Evolutionary conservation across 2,329 filamentous ascomycete genomes (phyloP).

Genomic region (Phyllosticta citribraziliensis): DNA sequence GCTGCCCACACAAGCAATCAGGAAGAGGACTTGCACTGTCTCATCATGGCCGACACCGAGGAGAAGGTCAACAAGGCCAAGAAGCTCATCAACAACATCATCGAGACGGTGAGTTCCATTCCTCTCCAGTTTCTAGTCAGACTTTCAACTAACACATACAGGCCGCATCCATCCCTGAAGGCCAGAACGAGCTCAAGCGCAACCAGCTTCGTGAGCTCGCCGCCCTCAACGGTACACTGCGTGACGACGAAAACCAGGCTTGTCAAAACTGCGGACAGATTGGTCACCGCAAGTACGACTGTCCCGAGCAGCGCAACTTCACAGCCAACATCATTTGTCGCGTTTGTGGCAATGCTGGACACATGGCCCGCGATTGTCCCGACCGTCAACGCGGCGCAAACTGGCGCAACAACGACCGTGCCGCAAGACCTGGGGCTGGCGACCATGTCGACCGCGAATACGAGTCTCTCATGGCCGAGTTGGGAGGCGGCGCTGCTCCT

Average conservation of each 20-base stretch:
- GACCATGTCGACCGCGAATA: conserved; percentile 90
- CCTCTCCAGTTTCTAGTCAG: background rate
- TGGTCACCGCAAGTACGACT: conserved; percentile 97
- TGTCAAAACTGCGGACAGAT: conserved; percentile 99
- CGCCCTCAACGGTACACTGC: conserved; percentile 94
- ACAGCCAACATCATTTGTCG: conserved; percentile 99
- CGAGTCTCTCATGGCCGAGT: conserved; percentile 98
- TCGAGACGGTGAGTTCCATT: conserved; percentile 74
- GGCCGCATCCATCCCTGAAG: conserved; percentile 97
- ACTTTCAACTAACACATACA: conserved; percentile 34
- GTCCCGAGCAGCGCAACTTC: conserved; percentile 93
- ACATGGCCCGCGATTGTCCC: conserved; percentile 97
- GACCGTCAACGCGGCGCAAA: conserved; percentile 83
- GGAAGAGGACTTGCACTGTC: conserved; percentile 96
- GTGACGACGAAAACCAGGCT: conserved; percentile 97
- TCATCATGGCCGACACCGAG: conserved; percentile 99
- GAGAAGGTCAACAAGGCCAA: conserved; percentile 99
- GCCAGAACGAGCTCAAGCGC: conserved; percentile 96
- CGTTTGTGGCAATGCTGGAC: conserved; percentile 92
- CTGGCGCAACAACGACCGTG: conserved; percentile 70
- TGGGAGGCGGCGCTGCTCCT: conserved; percentile 62
- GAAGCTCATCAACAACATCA: conserved; percentile 95
- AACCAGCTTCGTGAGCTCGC: conserved; percentile 97
- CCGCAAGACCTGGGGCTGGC: conserved; percentile 55
- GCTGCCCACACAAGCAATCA: conserved; percentile 99